Conservation (phyloP, 495 filamentous ascomycete species). For the Cercophora sp. region DNA sequence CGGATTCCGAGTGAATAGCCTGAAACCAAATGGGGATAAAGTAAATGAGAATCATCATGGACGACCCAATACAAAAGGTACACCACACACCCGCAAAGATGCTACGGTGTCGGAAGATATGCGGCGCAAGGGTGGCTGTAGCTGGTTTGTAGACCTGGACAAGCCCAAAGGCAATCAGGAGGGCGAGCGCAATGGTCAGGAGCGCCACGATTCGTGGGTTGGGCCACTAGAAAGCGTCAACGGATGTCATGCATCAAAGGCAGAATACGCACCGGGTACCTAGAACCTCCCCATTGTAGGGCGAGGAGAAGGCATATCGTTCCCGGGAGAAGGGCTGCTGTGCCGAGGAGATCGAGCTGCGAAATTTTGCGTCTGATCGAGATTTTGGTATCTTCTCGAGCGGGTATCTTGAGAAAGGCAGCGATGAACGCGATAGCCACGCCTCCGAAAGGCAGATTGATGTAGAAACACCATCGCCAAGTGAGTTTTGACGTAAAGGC, state of each 20-base stretch:
- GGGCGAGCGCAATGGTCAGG: constrained; percentile 38
- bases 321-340: constrained; percentile 59
- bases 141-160: constrained; percentile 54
- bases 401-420: constrained; percentile 49
- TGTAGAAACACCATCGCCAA: constrained; percentile 80
- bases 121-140: constrained; percentile 64
- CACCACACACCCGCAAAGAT: constrained; percentile 45
- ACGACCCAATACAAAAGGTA: constrained; percentile 30
- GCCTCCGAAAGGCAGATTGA: constrained; percentile 66
- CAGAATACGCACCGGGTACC: constrained; percentile 44
- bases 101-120: constrained; percentile 62
- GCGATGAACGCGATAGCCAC: constrained; percentile 57
- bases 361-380: constrained; percentile 42
- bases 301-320: constrained; percentile 67
- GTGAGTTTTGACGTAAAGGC: constrained; percentile 52
- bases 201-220: constrained; percentile 38
- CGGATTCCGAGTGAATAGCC: constrained; percentile 48
- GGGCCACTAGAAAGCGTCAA: too few species aligned
- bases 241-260: too few species aligned
- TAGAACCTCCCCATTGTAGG: constrained; percentile 73
- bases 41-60: constrained; percentile 49
- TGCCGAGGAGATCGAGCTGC: constrained; percentile 63
- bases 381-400: constrained; percentile 36
- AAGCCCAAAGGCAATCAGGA: constrained; percentile 42
- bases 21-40: constrained; percentile 65